A percentile compares a stretch with the other conserved stretches of the same genome.
Conservation (phyloP, 352 stramenopile genomes). For the Phytopythium sindhum region DNA sequence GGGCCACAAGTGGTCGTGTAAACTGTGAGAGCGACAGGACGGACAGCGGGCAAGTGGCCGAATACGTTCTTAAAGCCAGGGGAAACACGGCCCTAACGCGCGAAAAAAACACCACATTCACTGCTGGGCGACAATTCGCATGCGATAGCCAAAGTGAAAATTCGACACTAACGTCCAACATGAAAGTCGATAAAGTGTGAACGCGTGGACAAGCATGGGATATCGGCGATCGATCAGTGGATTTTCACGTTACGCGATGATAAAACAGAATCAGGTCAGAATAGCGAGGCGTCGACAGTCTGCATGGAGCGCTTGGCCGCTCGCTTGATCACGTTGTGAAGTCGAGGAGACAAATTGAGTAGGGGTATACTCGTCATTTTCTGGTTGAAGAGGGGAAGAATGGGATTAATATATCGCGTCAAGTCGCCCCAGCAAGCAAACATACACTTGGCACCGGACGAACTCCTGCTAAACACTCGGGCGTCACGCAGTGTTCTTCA, state of each 20-base stretch:
- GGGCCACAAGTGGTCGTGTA: background rate
- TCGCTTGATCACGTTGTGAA: background rate
- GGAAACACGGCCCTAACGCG: background rate
- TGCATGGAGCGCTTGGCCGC: background rate
- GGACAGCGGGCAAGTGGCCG: background rate
- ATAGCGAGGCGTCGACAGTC: background rate
- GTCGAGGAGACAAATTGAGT: too few species aligned
- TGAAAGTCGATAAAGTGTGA: background rate
- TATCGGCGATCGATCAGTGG: background rate
- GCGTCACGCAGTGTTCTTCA: too few species aligned
- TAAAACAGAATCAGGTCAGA: background rate
- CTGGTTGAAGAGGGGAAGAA: too few species aligned
- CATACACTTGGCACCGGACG: too few species aligned
- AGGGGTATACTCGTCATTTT: too few species aligned
- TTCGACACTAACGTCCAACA: background rate
- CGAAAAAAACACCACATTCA: background rate
- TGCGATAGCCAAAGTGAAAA: background rate
- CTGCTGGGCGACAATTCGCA: background rate
- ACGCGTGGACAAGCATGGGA: background rate
- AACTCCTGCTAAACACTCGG: too few species aligned
- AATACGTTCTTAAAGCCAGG: constrained; percentile 4
- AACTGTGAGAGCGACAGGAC: background rate
- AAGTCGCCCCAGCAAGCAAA: too few species aligned
- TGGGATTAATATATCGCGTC: too few species aligned
- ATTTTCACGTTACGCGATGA: background rate